Percentiles rank a stretch among this genome's conserved stretches.
These are phyloP conservation scores for Ascochyta pisi DNA, from an alignment of 2,329 filamentous ascomycete genomes.

Conservation along the genomic window DNA sequence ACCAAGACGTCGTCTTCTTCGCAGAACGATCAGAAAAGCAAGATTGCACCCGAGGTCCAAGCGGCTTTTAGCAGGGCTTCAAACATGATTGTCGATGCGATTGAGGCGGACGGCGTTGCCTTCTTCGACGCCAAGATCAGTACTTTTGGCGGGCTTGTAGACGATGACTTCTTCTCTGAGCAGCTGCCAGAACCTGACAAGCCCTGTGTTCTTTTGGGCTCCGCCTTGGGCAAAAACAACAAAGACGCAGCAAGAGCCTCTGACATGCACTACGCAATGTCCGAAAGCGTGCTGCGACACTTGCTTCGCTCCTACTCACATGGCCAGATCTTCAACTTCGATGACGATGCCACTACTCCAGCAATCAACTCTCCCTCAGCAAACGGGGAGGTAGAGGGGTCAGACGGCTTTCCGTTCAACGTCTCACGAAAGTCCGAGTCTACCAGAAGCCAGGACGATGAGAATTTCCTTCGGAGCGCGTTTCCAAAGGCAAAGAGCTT, in stretches of 20 bases:
- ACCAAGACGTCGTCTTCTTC: slow-evolving; percentile 33
- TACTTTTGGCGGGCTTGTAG: slow-evolving; percentile 47
- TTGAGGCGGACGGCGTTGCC: slow-evolving; percentile 46
- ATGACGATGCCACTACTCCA: slow-evolving; percentile 30
- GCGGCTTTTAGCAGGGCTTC: slow-evolving; percentile 46
- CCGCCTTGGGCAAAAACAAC: slow-evolving; percentile 30
- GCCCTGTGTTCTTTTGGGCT: slow-evolving; percentile 41
- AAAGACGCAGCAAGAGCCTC: slow-evolving; percentile 17
- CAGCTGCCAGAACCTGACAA: slow-evolving; percentile 43
- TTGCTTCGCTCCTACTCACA: slow-evolving; percentile 44
- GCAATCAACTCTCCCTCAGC: slow-evolving; percentile 28
- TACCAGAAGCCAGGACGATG: slow-evolving; percentile 42
- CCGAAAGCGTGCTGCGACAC: slow-evolving; percentile 42
- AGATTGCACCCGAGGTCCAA: slow-evolving; percentile 40
- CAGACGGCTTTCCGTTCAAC: slow-evolving; percentile 32
- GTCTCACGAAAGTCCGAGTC: slow-evolving; percentile 40
- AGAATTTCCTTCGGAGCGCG: slow-evolving; percentile 39
- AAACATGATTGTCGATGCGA: slow-evolving; percentile 49
- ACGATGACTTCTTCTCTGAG: slow-evolving; percentile 44
- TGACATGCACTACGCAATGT: slow-evolving; percentile 32
- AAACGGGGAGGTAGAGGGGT: slow-evolving; percentile 23
- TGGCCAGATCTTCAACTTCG: slow-evolving; percentile 50
- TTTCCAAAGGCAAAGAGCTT: slow-evolving; percentile 49
- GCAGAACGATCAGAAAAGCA: slow-evolving; percentile 29
- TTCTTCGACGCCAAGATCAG: slow-evolving; percentile 51